Evolutionary conservation across 2,329 filamentous ascomycete genomes (phyloP).

Genomic region (Rutstroemia sp.): DNA sequence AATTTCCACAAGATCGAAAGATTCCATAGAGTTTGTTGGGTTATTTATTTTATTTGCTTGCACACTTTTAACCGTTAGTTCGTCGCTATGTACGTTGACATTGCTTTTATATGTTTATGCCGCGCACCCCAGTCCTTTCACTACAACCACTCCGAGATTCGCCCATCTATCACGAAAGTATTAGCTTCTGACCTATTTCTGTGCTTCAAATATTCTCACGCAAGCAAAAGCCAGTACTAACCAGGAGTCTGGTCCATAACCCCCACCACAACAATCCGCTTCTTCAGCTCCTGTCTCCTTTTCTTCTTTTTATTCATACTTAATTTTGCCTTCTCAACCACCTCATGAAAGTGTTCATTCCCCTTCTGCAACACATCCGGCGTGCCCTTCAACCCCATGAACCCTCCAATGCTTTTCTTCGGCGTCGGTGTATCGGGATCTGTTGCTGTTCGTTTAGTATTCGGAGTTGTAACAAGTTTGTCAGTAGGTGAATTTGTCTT

Average conservation of each 20-base stretch:
- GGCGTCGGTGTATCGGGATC: slow-evolving; percentile 19
- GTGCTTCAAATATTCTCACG: too few relatives aligned
- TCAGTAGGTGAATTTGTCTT: not conserved
- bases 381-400: slow-evolving; percentile 10
- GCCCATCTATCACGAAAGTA: slow-evolving; percentile 11
- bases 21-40: too few relatives aligned
- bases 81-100: not conserved
- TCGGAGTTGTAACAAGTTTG: slow-evolving; percentile 2
- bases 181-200: slow-evolving; percentile 1
- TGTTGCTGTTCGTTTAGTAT: slow-evolving; percentile 10
- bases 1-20: too few relatives aligned
- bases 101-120: not conserved
- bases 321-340: slow-evolving; percentile 16
- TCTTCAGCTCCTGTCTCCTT: slow-evolving; percentile 21
- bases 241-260: slow-evolving; percentile 21
- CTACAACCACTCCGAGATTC: slow-evolving; percentile 17
- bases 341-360: slow-evolving; percentile 14
- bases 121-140: slow-evolving; percentile 10
- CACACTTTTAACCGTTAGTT: too few relatives aligned
- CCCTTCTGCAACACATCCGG: slow-evolving; percentile 12
- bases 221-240: slow-evolving; percentile 6
- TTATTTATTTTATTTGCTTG: too few relatives aligned
- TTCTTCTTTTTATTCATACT: slow-evolving; percentile 16
- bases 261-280: slow-evolving; percentile 21
- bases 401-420: slow-evolving; percentile 5